Evolutionary conservation across 78 protist genomes (phyloP).

Genomic region (Cavenderia fasciculata): DNA sequence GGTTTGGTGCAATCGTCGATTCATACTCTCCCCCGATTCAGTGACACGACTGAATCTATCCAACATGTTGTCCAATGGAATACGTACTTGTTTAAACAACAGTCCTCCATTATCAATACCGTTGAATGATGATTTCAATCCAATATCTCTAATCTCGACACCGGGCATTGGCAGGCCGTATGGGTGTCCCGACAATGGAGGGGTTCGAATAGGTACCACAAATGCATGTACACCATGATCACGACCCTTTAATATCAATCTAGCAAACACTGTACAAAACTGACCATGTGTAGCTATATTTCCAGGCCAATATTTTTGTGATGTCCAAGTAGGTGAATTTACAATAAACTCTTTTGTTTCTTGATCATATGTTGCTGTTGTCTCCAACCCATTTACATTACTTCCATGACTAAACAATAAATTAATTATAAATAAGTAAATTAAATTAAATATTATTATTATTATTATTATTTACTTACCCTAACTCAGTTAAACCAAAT

Average conservation of each 20-base stretch:
- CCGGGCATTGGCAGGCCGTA: slow-evolving; percentile 63
- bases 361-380: slow-evolving; percentile 82
- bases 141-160: slow-evolving; percentile 67
- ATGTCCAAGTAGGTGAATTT: slow-evolving; percentile 64
- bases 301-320: slow-evolving; percentile 81
- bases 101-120: slow-evolving; percentile 76
- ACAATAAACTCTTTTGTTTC: slow-evolving; percentile 43
- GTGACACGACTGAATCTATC: slow-evolving; percentile 57
- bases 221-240: slow-evolving; percentile 83
- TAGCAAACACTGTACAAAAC: slow-evolving; percentile 77
- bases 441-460: too few species aligned
- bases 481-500: slow-evolving; percentile 57
- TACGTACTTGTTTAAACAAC: slow-evolving; percentile 36
- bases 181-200: neutral
- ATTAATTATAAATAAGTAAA: too few species aligned
- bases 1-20: slow-evolving; percentile 43
- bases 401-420: too few species aligned
- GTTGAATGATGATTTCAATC: slow-evolving; percentile 53
- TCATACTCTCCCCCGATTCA: slow-evolving; percentile 57
- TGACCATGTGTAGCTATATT: slow-evolving; percentile 74
- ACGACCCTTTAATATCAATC: slow-evolving; percentile 43
- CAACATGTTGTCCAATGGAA: slow-evolving; percentile 75
- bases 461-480: too few species aligned
- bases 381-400: slow-evolving; percentile 85
- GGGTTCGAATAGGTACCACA: slow-evolving; percentile 63